These are phyloP conservation scores for Colletotrichum sp. DNA, from an alignment of 2,329 filamentous ascomycete species.

Conservation along the genomic window DNA sequence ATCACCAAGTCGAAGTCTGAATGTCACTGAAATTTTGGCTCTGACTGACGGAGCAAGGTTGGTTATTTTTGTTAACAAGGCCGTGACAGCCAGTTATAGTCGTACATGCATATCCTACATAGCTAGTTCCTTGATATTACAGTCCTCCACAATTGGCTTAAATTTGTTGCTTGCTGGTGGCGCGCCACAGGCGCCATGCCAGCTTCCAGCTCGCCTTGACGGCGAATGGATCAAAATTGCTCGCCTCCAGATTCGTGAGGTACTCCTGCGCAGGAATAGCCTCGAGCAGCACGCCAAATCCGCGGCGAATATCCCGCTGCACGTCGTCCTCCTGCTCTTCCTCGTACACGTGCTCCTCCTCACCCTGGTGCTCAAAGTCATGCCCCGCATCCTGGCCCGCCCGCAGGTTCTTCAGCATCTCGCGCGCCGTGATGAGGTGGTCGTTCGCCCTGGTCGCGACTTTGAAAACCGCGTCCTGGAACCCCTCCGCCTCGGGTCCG, in stretches of 20 bases:
- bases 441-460: constrained; percentile 95
- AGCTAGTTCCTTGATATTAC: neutral
- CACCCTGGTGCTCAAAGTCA: constrained; percentile 85
- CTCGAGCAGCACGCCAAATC: constrained; percentile 82
- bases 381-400: constrained; percentile 79
- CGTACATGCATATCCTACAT: constrained; percentile 9
- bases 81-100: neutral
- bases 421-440: constrained; percentile 89
- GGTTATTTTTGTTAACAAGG: neutral
- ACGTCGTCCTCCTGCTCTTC: constrained; percentile 40
- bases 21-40: neutral
- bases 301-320: constrained; percentile 55
- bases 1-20: neutral
- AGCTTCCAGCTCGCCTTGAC: constrained; percentile 78
- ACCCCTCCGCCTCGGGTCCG: constrained; percentile 77
- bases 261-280: constrained; percentile 80
- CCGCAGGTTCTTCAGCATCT: constrained; percentile 85
- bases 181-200: constrained; percentile 74
- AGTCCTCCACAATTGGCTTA: constrained; percentile 27
- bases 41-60: neutral
- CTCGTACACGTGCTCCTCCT: constrained; percentile 68
- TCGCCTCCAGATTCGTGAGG: constrained; percentile 76
- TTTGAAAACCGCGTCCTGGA: constrained; percentile 88
- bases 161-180: constrained; percentile 53
- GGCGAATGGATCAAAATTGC: constrained; percentile 84